Conservation (phyloP, 2,329 filamentous ascomycete species). For the Decorospora gaudefroyi region DNA sequence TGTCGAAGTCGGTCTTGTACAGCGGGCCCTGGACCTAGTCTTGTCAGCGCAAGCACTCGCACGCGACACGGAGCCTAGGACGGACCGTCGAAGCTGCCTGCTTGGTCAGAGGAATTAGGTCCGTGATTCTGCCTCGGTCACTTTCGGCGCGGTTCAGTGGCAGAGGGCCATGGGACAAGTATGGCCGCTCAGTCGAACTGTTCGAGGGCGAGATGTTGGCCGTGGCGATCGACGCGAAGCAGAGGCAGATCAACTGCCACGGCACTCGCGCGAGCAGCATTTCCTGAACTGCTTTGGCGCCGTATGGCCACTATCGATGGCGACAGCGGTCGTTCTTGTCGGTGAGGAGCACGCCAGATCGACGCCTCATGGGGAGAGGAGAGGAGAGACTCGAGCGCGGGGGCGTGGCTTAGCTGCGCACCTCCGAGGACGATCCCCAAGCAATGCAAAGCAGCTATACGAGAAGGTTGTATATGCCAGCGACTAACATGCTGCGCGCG, state of each 20-base stretch:
- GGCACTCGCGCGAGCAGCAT: slow-evolving; percentile 26
- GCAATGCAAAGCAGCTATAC: slow-evolving; percentile 1
- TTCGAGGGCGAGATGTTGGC: slow-evolving; percentile 38
- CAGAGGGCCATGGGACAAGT: slow-evolving; percentile 17
- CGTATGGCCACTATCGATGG: background rate
- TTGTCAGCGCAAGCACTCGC: slow-evolving; percentile 13
- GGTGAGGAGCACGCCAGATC: slow-evolving; percentile 15
- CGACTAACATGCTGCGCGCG: slow-evolving; percentile 6
- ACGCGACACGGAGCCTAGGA: slow-evolving; percentile 7
- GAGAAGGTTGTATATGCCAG: background rate
- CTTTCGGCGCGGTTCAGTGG: slow-evolving; percentile 24
- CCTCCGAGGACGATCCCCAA: background rate
- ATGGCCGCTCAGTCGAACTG: slow-evolving; percentile 19
- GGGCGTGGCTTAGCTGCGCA: slow-evolving; percentile 9
- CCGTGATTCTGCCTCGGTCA: slow-evolving; percentile 24
- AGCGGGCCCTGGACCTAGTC: slow-evolving; percentile 37
- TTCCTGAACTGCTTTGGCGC: slow-evolving; percentile 1
- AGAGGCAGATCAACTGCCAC: slow-evolving; percentile 31
- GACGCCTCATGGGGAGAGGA: slow-evolving; percentile 9
- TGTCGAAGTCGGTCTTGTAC: slow-evolving; percentile 43
- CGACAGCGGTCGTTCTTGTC: slow-evolving; percentile 17
- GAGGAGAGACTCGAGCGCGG: slow-evolving; percentile 11
- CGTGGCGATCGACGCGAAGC: slow-evolving; percentile 25
- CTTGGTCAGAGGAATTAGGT: slow-evolving; percentile 35
- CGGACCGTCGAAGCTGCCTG: slow-evolving; percentile 28